phyloP scores from a whole-genome alignment of 2,329 filamentous ascomycete species.

The Beauveria medogensis region DNA sequence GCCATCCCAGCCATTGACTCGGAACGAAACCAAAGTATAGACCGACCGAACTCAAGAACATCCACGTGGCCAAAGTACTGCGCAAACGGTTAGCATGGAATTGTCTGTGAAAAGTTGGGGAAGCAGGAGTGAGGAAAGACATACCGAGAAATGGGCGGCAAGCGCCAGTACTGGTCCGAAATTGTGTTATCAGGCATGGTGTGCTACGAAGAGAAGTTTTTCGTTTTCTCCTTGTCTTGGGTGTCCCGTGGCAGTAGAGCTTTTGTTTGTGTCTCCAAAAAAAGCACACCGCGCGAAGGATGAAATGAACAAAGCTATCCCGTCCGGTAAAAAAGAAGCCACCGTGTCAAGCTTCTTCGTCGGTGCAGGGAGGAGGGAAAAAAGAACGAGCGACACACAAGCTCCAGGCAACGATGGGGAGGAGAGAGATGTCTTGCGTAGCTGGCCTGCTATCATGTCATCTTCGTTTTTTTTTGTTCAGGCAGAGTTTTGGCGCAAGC shows the following conservation, averaged over 20 bases:
- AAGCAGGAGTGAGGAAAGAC: slow-evolving; percentile 8
- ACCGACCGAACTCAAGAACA: slow-evolving; percentile 44
- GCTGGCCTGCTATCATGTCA: slow-evolving; percentile 13
- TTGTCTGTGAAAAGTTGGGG: not conserved
- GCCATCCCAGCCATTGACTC: slow-evolving; percentile 43
- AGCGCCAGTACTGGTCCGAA: slow-evolving; percentile 29
- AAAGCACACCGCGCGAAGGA: slow-evolving; percentile 12
- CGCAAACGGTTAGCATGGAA: slow-evolving; percentile 9
- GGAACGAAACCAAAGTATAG: slow-evolving; percentile 49
- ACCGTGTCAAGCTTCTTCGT: slow-evolving; percentile 4
- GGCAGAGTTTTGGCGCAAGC: slow-evolving; percentile 10
- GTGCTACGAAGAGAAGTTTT: slow-evolving; percentile 11
- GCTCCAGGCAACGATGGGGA: slow-evolving; percentile 12
- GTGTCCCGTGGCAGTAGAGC: not conserved
- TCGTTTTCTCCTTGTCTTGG: slow-evolving; percentile 1
- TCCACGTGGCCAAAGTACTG: slow-evolving; percentile 11
- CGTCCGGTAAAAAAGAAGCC: slow-evolving; percentile 6
- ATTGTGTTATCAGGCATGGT: slow-evolving; percentile 14
- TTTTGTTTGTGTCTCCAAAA: not conserved
- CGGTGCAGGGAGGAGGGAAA: slow-evolving; percentile 3
- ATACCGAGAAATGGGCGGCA: slow-evolving; percentile 36
- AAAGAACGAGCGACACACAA: slow-evolving; percentile 9
- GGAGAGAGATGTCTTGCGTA: slow-evolving; percentile 9
- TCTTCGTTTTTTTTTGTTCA: slow-evolving; percentile 11
- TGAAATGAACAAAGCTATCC: slow-evolving; percentile 10